phyloP scores from a whole-genome alignment of 441 rosid genomes.

The Theobroma grandiflorum region DNA sequence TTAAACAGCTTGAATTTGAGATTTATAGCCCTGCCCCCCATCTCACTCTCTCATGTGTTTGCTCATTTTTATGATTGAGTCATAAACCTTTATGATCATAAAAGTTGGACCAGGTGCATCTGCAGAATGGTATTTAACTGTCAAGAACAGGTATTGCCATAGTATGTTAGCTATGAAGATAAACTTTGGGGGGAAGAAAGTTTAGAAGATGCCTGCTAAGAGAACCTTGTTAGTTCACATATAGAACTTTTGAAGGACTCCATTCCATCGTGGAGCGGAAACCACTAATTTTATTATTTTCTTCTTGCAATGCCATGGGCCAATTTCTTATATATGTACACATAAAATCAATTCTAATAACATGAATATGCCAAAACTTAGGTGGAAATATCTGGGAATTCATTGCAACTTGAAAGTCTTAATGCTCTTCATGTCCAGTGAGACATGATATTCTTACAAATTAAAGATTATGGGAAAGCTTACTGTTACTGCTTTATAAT shows the following conservation, averaged over 20 bases:
- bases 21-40: too few species aligned
- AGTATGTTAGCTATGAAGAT: not conserved
- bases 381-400: too few species aligned
- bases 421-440: not conserved
- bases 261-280: not conserved
- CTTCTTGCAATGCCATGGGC: not conserved
- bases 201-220: not conserved
- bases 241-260: too few species aligned
- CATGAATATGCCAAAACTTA: too few species aligned
- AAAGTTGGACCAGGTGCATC: too few species aligned
- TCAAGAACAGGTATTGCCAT: not conserved
- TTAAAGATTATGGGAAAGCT: not conserved
- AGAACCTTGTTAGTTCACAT: not conserved
- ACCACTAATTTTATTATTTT: not conserved
- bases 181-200: too few species aligned
- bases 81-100: too few species aligned
- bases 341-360: too few species aligned
- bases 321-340: not conserved
- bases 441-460: constrained; percentile 3
- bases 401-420: constrained; percentile 2
- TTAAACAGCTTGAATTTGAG: too few species aligned
- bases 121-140: too few species aligned
- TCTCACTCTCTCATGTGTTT: too few species aligned
- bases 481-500: constrained; percentile 4
- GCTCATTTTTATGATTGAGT: too few species aligned